Percentiles rank a stretch among this genome's conserved stretches.
Conservation (phyloP, 1,139 yeast genomes). For the Blastobotrys ciferrii region DNA sequence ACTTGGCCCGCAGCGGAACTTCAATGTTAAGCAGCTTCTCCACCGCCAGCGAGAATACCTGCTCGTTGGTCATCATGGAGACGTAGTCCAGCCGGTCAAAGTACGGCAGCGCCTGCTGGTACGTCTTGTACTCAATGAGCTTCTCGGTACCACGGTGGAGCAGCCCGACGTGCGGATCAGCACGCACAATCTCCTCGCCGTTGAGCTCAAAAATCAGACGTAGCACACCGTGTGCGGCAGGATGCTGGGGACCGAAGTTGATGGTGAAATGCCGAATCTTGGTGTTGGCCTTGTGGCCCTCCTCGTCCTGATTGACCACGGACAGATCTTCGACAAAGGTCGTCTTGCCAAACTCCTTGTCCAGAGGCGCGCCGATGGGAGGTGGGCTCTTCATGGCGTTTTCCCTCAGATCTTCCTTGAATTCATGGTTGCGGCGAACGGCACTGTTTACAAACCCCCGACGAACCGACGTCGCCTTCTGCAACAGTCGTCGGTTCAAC, state of each 20-base stretch:
- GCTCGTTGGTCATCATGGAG: slow-evolving; percentile 91
- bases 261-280: slow-evolving; percentile 85
- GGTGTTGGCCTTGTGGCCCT: slow-evolving; percentile 31
- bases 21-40: slow-evolving; percentile 84
- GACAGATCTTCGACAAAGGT: slow-evolving; percentile 38
- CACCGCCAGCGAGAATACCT: slow-evolving; percentile 79
- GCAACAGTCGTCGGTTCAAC: slow-evolving; percentile 5
- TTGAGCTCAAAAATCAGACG: slow-evolving; percentile 81
- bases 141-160: slow-evolving; percentile 89
- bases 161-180: slow-evolving; percentile 87
- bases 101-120: slow-evolving; percentile 84
- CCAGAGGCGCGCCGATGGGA: slow-evolving; percentile 38
- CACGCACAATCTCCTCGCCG: slow-evolving; percentile 84
- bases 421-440: slow-evolving; percentile 6
- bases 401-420: slow-evolving; percentile 20
- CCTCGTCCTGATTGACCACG: slow-evolving; percentile 26
- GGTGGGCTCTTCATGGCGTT: slow-evolving; percentile 30
- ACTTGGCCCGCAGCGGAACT: slow-evolving; percentile 80
- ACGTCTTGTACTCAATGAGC: slow-evolving; percentile 79
- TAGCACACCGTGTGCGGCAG: slow-evolving; percentile 93
- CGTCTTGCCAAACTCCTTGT: slow-evolving; percentile 35
- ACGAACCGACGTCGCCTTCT: background rate
- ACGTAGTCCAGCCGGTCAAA: slow-evolving; percentile 87
- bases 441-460: slow-evolving; percentile 8
- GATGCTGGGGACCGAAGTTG: slow-evolving; percentile 92